Percentiles rank a stretch among this genome's conserved stretches.
phyloP scores from a whole-genome alignment of 352 stramenopile species.

The Phytophthora europaea region DNA sequence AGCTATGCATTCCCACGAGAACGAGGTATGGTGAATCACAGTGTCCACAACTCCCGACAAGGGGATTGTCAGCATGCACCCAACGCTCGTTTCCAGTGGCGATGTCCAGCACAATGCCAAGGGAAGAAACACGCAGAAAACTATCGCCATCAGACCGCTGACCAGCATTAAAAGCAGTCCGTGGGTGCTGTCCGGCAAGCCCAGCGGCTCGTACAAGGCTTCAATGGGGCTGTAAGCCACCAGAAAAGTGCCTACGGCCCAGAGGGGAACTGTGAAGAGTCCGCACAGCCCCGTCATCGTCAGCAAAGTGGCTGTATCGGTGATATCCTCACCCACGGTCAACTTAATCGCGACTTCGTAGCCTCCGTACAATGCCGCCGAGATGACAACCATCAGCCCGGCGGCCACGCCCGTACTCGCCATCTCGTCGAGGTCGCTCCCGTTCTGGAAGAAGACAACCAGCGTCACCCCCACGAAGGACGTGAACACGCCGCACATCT shows the following conservation, averaged over 20 bases:
- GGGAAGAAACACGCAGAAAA: slow-evolving; percentile 55
- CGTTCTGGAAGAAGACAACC: slow-evolving; percentile 57
- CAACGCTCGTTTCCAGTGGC: slow-evolving; percentile 63
- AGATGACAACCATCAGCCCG: slow-evolving; percentile 55
- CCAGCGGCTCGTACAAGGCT: slow-evolving; percentile 54
- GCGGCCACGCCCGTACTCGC: slow-evolving; percentile 44
- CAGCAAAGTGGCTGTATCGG: slow-evolving; percentile 56
- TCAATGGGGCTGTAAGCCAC: slow-evolving; percentile 45
- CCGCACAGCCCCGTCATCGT: slow-evolving; percentile 56
- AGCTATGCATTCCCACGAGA: slow-evolving; percentile 56
- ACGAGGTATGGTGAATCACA: slow-evolving; percentile 50
- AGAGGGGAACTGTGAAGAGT: slow-evolving; percentile 59
- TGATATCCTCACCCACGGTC: slow-evolving; percentile 48
- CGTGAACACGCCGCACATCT: slow-evolving; percentile 57
- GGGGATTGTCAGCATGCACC: slow-evolving; percentile 70
- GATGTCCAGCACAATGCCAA: slow-evolving; percentile 66
- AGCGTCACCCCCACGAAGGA: slow-evolving; percentile 58
- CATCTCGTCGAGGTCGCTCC: slow-evolving; percentile 36
- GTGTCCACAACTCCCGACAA: slow-evolving; percentile 55
- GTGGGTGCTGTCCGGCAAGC: slow-evolving; percentile 39
- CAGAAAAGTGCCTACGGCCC: slow-evolving; percentile 48
- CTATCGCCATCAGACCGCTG: slow-evolving; percentile 45
- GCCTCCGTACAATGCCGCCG: slow-evolving; percentile 53
- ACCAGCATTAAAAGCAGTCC: slow-evolving; percentile 45
- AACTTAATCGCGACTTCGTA: slow-evolving; percentile 64